These are phyloP conservation scores for Tephrocybe sp. DNA, from an alignment of 768 basidiomycete species.

Conservation along the genomic window DNA sequence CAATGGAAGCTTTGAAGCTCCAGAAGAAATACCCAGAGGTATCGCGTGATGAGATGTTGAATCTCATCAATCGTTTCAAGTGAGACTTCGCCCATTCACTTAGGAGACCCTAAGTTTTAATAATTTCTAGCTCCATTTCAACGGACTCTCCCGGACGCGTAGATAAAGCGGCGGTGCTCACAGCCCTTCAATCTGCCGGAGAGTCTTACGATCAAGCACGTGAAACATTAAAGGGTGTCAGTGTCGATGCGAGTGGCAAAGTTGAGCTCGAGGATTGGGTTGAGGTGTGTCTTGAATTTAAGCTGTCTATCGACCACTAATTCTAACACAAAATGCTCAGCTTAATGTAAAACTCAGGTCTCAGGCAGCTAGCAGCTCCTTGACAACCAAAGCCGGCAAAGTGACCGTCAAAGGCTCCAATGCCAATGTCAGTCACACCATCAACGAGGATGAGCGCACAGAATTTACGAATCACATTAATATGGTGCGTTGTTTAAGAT, in stretches of 20 bases:
- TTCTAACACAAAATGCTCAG: conserved; percentile 32
- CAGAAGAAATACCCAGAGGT: conserved; percentile 93
- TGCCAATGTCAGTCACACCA: conserved; percentile 93
- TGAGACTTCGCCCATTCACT: conserved; percentile 41
- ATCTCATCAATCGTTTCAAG: conserved; percentile 96
- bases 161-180: conserved; percentile 79
- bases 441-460: conserved; percentile 93
- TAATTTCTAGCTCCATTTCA: conserved; percentile 53
- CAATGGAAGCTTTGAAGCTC: conserved; percentile 81
- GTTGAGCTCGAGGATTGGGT: conserved; percentile 99
- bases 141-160: conserved; percentile 82
- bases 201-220: conserved; percentile 89
- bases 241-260: conserved; percentile 91
- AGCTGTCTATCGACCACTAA: too few relatives aligned
- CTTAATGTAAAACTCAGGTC: conserved; percentile 78
- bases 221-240: conserved; percentile 91
- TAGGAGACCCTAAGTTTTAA: conserved; percentile 13
- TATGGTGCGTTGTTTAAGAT: conserved; percentile 49
- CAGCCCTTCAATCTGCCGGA: conserved; percentile 73
- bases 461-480: conserved; percentile 99
- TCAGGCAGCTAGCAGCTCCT: conserved; percentile 33
- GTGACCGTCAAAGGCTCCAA: conserved; percentile 94
- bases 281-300: conserved; percentile 56
- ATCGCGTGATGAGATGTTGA: conserved; percentile 90
- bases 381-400: conserved; percentile 76